Evolutionary conservation across 202 grass and related monocot species (phyloP).

Genomic region (Cymbopogon flexuosus): DNA sequence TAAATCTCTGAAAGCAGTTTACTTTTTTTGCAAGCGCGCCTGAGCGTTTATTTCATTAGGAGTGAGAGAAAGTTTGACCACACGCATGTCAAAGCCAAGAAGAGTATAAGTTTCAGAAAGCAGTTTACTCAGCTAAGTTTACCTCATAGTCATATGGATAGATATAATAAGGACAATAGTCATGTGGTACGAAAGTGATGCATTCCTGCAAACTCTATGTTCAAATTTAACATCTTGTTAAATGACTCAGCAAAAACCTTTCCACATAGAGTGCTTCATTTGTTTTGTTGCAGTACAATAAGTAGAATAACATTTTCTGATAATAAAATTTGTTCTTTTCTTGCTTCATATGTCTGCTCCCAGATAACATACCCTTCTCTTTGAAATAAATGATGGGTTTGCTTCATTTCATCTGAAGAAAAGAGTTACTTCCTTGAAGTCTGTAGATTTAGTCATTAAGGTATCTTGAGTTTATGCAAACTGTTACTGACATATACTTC

Average conservation of each 20-base stretch:
- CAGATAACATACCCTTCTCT: background rate
- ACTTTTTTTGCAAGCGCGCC: background rate
- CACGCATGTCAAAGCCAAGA: background rate
- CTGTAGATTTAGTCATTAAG: conserved; percentile 12
- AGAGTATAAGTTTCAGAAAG: background rate
- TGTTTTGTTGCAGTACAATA: background rate
- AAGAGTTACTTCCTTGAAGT: background rate
- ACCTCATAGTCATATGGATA: background rate
- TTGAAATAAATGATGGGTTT: background rate
- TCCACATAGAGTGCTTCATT: background rate
- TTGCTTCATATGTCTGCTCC: background rate
- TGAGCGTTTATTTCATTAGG: background rate
- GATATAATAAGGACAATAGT: background rate
- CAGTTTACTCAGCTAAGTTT: background rate
- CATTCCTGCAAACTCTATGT: background rate
- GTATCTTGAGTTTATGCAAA: conserved; percentile 5
- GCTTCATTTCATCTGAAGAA: background rate
- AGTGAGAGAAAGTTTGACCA: background rate
- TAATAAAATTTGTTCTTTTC: background rate
- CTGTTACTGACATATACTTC: conserved; percentile 36
- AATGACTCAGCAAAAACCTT: background rate
- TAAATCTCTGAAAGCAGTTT: background rate
- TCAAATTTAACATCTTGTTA: background rate
- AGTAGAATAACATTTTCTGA: background rate
- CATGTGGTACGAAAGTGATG: background rate